Evolutionary conservation across 371 early-diverging fungal genomes (phyloP).

Genomic region (Mortierella sp.): DNA sequence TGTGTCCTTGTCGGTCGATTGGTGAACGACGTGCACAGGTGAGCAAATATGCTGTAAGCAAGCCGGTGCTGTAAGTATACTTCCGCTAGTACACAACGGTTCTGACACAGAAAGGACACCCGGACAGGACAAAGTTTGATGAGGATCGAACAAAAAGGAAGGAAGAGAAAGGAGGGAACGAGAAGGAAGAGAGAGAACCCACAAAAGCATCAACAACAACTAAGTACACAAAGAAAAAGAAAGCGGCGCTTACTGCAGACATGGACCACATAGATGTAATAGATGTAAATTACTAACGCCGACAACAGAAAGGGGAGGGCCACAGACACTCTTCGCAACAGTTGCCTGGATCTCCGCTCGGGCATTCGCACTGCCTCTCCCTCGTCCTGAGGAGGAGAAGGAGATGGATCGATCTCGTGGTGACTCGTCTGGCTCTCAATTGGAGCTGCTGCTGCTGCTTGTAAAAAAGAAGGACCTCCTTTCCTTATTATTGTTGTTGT

Average conservation of each 20-base stretch:
- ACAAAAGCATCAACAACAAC: neutral
- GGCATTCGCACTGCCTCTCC: neutral
- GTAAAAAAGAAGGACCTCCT: neutral
- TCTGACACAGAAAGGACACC: neutral
- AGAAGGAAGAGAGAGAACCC: neutral
- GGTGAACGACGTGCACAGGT: neutral
- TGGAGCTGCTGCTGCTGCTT: neutral
- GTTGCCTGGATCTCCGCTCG: slow-evolving; percentile 16
- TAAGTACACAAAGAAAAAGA: neutral
- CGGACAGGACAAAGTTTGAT: neutral
- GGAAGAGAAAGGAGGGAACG: neutral
- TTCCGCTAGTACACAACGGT: neutral
- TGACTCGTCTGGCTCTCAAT: neutral
- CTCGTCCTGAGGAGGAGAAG: slow-evolving; percentile 3
- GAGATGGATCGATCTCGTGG: neutral
- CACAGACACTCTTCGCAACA: slow-evolving; percentile 21
- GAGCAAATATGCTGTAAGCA: slow-evolving; percentile 11
- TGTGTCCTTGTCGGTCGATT: neutral
- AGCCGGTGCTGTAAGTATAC: neutral
- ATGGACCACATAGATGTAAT: slow-evolving; percentile 52
- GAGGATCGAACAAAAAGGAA: neutral
- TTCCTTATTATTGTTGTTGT: neutral
- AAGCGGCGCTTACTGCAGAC: slow-evolving; percentile 54
- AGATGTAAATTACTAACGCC: slow-evolving; percentile 50
- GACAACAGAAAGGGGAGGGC: slow-evolving; percentile 48